Evolutionary conservation across 495 filamentous ascomycete species (phyloP).

Genomic region (Chlorociboria aeruginascens): DNA sequence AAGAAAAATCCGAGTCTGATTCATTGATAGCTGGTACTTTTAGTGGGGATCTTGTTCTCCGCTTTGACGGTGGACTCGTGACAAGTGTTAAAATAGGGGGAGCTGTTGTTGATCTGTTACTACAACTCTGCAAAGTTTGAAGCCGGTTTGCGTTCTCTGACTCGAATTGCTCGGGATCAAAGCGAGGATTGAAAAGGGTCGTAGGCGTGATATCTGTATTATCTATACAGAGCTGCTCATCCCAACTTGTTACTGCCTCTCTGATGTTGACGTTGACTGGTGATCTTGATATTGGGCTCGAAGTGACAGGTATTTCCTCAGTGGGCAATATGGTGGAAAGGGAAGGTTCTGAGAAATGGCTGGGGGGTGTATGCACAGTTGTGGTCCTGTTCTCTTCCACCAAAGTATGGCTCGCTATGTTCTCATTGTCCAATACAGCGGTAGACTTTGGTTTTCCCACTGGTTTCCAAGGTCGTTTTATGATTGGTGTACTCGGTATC

Average conservation of each 20-base stretch:
- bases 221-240: background rate
- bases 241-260: too few species aligned
- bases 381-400: too few species aligned
- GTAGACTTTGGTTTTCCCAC: conserved; percentile 22
- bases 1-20: conserved; percentile 22
- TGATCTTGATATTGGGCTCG: too few species aligned
- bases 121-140: conserved; percentile 3
- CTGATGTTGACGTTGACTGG: too few species aligned
- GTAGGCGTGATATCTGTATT: conserved; percentile 14
- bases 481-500: conserved; percentile 48
- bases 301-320: too few species aligned
- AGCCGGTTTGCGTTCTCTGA: conserved; percentile 5
- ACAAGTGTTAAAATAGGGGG: conserved; percentile 23
- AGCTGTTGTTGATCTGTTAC: conserved; percentile 11
- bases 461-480: conserved; percentile 60
- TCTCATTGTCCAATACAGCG: too few species aligned
- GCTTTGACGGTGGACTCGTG: conserved; percentile 23
- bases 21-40: conserved; percentile 21
- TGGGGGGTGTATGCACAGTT: background rate
- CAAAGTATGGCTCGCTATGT: too few species aligned
- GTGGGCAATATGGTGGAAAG: too few species aligned
- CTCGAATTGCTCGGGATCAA: conserved; percentile 1
- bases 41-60: conserved; percentile 10
- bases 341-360: too few species aligned
- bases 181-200: conserved; percentile 1